Base-by-base conservation (phyloP, 371 early-diverging fungal genomes). In the Basidiobolus meristosporus region DNA sequence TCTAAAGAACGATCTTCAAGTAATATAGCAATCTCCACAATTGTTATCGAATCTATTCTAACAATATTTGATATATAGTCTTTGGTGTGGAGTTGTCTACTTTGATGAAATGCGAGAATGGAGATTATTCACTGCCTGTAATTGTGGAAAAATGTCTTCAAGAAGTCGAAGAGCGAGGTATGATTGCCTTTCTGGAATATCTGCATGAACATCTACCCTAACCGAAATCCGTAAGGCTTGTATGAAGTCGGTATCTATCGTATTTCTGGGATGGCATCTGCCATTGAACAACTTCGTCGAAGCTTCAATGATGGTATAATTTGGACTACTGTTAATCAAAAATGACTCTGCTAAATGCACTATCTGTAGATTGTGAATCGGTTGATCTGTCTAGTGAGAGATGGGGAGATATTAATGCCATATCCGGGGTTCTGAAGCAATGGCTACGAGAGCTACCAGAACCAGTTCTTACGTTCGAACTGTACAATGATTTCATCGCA, bases 371-470 rank as follows among this genome's bases (percentile, higher is more conserved):
- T 30, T 56, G 62, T 0, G 51, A 59, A 0, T 50, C 53, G 2
- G 72, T 82, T 4, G 62, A 82, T 38, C 45, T 84, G 32, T 53
- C 59, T 31, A 51, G 58, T 7, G 73, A 79, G 16, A 68, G 71
- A 18, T 82, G 78, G 65, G 59, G 81, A 46, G 81, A 79, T 45
- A 82, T 84, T 52, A 83, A 85, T 54, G 76, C 81, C 1, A 65
- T 92, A 1, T 88, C 92, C 2, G 90, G 90, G 39, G 72, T 87
- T 21, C 55, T 92, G 48, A 93, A 93, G 54, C 90, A 84, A 51
- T 95, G 89, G 50, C 51, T 95, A 43, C 70, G 96, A 5, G 90
- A 88, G 38, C 50, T 93, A 39, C 96, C 96, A 0, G 92, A 93
- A 45, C 91, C 93, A 1, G 53, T 95, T 31, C 61, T 89, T 48